These are phyloP conservation scores for Cercophora sp. DNA, from an alignment of 495 filamentous ascomycete genomes.

Conservation along the genomic window DNA sequence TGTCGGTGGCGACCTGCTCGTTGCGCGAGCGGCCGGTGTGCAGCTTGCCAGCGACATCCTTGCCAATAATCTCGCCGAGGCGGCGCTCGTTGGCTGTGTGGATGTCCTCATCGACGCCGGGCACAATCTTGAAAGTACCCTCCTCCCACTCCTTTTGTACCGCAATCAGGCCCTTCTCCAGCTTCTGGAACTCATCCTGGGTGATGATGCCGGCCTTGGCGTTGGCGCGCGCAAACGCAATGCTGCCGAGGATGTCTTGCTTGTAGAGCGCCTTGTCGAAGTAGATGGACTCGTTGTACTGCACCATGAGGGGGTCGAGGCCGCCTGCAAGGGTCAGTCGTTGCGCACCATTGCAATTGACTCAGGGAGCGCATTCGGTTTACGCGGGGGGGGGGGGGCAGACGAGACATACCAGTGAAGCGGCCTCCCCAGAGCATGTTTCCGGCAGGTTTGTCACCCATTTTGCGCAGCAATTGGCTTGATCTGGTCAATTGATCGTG, in stretches of 20 bases:
- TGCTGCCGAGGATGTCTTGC: conserved; percentile 75
- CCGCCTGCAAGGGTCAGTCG: conserved; percentile 48
- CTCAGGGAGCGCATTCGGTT: not conserved
- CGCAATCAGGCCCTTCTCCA: conserved; percentile 68
- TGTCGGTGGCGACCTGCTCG: conserved; percentile 91
- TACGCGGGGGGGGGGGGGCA: not conserved
- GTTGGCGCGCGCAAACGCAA: conserved; percentile 87
- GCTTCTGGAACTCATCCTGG: conserved; percentile 65
- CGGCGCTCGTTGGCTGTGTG: conserved; percentile 94
- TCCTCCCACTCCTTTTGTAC: conserved; percentile 73
- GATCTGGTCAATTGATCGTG: too few relatives aligned
- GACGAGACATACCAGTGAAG: conserved; percentile 57
- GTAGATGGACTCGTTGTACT: conserved; percentile 83
- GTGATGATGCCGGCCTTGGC: conserved; percentile 71
- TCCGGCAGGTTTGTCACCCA: conserved; percentile 21
- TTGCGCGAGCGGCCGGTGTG: conserved; percentile 91
- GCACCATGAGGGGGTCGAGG: conserved; percentile 83
- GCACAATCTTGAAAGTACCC: conserved; percentile 55
- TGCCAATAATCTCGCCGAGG: conserved; percentile 85
- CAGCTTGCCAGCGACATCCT: conserved; percentile 80
- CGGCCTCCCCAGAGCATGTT: conserved; percentile 83
- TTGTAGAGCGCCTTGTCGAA: conserved; percentile 80
- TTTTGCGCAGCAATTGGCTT: not conserved
- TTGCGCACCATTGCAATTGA: too few relatives aligned
- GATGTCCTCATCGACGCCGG: conserved; percentile 67